Conservation (phyloP, 2,329 filamentous ascomycete species). For the Colletotrichum sp. region DNA sequence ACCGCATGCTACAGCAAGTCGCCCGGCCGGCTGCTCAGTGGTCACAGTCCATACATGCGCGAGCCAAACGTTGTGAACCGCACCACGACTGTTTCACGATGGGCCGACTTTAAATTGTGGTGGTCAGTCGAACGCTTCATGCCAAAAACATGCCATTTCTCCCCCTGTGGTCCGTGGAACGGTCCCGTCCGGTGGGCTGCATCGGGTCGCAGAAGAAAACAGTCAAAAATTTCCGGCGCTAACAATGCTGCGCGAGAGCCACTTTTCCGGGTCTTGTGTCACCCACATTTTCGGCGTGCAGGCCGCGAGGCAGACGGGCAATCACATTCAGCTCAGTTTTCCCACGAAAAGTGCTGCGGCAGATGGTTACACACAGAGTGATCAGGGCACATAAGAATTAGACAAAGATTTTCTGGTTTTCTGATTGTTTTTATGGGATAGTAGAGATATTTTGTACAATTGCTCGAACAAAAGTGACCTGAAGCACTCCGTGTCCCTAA, state of each 20-base stretch:
- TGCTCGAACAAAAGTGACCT: not conserved
- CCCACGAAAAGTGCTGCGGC: not conserved
- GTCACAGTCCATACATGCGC: too few species aligned
- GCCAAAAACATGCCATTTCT: not conserved
- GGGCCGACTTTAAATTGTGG: not conserved
- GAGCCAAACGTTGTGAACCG: not conserved
- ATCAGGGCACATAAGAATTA: accelerated
- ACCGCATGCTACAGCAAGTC: not conserved
- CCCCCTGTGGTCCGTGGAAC: not conserved
- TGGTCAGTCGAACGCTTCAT: not conserved
- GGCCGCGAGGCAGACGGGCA: too few species aligned
- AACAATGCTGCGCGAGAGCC: not conserved
- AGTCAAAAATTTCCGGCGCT: not conserved
- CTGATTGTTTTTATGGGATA: not conserved
- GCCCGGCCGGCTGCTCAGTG: not conserved
- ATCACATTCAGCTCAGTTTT: accelerated
- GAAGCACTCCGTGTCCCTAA: not conserved
- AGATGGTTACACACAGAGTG: accelerated
- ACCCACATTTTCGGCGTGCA: not conserved
- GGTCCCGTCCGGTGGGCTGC: not conserved
- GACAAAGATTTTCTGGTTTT: not conserved
- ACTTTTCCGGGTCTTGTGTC: not conserved
- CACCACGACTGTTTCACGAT: not conserved
- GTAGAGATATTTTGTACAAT: not conserved
- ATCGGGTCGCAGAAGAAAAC: not conserved